Conservation (phyloP, 805 yeast genomes). For the Starmerella scarabaei region DNA sequence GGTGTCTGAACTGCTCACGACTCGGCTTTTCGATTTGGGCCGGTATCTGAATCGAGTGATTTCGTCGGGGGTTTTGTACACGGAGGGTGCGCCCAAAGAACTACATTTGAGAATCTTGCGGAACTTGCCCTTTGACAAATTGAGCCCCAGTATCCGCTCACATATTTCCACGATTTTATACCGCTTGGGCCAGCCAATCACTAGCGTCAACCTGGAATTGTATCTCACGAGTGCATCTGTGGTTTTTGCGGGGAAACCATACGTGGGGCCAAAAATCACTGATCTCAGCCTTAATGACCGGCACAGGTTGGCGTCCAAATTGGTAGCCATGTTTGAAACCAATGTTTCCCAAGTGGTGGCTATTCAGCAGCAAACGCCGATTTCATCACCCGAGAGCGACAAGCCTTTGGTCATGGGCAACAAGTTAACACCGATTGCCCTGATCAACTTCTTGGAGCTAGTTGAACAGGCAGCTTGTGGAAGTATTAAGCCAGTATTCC, state of each 20-base stretch:
- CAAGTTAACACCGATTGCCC: not conserved
- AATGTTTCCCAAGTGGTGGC: not conserved
- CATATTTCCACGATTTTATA: conserved; percentile 17
- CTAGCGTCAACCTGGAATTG: not conserved
- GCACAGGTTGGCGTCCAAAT: conserved; percentile 2
- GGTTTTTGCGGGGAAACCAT: not conserved
- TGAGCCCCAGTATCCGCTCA: conserved; percentile 13
- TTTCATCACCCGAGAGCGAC: not conserved
- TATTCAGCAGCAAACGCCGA: not conserved
- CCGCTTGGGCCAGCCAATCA: conserved; percentile 1
- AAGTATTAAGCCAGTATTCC: conserved; percentile 5
- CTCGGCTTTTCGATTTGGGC: conserved; percentile 42
- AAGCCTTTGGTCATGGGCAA: not conserved
- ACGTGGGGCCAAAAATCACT: not conserved
- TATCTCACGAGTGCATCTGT: not conserved
- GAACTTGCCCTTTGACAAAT: conserved; percentile 23
- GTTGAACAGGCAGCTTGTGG: conserved; percentile 7
- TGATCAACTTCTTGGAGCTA: not conserved
- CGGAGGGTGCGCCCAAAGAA: conserved; percentile 31
- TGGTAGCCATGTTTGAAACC: conserved; percentile 1
- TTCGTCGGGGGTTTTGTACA: conserved; percentile 71
- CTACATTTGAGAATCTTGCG: conserved; percentile 39
- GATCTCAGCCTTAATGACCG: conserved; percentile 3
- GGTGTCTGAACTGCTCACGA: conserved; percentile 37
- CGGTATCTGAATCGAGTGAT: conserved; percentile 68